Base-by-base conservation (phyloP, 2,329 filamentous ascomycete species). In the Coccinonectria pachysandricola region DNA sequence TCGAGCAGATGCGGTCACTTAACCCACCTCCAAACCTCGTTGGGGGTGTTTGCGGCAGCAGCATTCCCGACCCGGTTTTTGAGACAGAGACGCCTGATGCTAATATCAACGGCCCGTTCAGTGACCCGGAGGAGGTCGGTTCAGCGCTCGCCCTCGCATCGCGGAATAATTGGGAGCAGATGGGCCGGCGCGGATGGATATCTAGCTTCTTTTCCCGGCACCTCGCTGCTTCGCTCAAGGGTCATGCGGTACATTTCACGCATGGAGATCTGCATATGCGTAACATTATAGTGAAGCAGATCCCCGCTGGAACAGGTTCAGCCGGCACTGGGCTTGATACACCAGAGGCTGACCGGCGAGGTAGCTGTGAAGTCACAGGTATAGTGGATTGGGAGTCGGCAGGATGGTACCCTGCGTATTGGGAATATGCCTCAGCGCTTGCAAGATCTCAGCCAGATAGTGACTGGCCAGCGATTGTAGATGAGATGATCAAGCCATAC, bases 351-450 rank as follows among this genome's bases (percentile, higher is more conserved):
- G 18, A 23, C 6, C 21, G 24, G 15, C 13, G 12, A 24, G 19
- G 10, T 19, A 22, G 12, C 18, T 29, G 23, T 26, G 15, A 20
- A 19, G 30, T 29, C 12, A 25, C 19, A 17, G 26, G 26, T 20
- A 31, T 34, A 20, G 10, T 34, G 15, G 34, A 34, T 16, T 36
- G 31, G 34, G 28, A 33, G 18, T n/a, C 18, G 12, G 22, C 31
- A 12, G 34, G 34, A 13, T 36, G 24, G 34, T 36, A 28, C 18
- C 34, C 27, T 12, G 13, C 28, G 4, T 36, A 29, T 22, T 36
- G 34, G 34, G 31, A 36, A 24, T 36, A 34, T 17, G 16, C 23
- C 19, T 21, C 21, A 11, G 26, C 31, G 6, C 17, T 34, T 29
- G 23, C 23, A 6, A 23, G 28, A 23, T 23, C 12, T 19, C 24